Conservation (phyloP, 2,329 filamentous ascomycete species). For the Neoascochyta sp. region DNA sequence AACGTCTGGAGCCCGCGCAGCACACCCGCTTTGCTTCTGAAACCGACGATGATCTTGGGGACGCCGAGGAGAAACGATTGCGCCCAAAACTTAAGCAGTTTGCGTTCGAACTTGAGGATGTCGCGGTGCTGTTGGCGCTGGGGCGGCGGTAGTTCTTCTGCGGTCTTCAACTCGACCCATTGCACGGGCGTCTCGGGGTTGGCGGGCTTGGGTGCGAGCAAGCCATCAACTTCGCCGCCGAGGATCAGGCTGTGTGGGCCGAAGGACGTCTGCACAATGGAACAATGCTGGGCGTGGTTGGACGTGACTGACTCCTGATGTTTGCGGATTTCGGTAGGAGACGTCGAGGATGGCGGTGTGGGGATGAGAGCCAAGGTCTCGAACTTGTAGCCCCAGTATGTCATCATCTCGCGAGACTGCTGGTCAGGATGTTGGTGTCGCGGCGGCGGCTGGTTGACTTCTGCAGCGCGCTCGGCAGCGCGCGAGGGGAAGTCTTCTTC, state of each 20-base stretch:
- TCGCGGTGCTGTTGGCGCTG: constrained; percentile 58
- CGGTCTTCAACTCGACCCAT: constrained; percentile 94
- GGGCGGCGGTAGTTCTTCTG: constrained; percentile 57
- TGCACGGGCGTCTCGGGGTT: constrained; percentile 54
- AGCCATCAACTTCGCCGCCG: constrained; percentile 90
- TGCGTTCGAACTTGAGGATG: constrained; percentile 74
- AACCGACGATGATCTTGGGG: constrained; percentile 86
- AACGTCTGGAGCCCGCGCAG: constrained; percentile 72
- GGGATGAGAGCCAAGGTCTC: constrained; percentile 79
- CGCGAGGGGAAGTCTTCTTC: constrained; percentile 84
- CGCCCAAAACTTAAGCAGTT: constrained; percentile 93
- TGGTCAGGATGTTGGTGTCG: constrained; percentile 47
- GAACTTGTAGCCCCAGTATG: constrained; percentile 98
- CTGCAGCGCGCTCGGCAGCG: constrained; percentile 55
- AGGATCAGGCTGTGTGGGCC: constrained; percentile 72
- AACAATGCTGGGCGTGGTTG: constrained; percentile 94
- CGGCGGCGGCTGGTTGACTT: constrained; percentile 21
- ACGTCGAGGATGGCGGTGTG: constrained; percentile 72
- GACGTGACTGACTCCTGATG: constrained; percentile 70
- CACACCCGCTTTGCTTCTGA: constrained; percentile 69
- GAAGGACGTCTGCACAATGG: constrained; percentile 83
- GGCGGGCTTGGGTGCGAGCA: constrained; percentile 28
- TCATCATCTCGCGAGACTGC: constrained; percentile 75
- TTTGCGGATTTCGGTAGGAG: constrained; percentile 73
- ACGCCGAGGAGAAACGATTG: constrained; percentile 94